phyloP scores from a whole-genome alignment of 306 rosid genomes.

The Quercus ilex region DNA sequence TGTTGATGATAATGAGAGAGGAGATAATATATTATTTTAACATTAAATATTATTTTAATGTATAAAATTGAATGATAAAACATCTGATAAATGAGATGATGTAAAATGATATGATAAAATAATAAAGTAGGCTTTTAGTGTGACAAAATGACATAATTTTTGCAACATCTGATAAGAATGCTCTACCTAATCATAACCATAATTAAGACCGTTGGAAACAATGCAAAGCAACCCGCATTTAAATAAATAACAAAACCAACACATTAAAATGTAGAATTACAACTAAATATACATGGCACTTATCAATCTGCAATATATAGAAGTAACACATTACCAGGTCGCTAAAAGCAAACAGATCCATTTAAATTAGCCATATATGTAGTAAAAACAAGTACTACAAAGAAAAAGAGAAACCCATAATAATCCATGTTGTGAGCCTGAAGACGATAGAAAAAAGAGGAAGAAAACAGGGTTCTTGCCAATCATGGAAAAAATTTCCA shows the following conservation, averaged over 20 bases:
- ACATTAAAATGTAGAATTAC: not conserved
- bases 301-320: conserved; percentile 2
- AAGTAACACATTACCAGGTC: conserved; percentile 25
- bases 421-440: conserved; percentile 33
- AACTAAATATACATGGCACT: not conserved
- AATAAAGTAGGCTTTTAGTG: no score
- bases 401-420: not conserved
- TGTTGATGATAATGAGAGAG: no score
- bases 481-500: conserved; percentile 26
- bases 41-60: no score
- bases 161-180: no score
- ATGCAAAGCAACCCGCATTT: not conserved
- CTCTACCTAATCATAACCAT: not conserved
- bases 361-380: conserved; percentile 13
- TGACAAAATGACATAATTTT: no score
- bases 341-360: conserved; percentile 23
- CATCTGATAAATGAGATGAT: no score
- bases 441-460: conserved; percentile 13
- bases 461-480: conserved; percentile 35
- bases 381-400: conserved; percentile 14
- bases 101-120: no score
- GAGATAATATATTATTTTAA: no score
- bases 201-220: not conserved
- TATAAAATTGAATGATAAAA: no score
- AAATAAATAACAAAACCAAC: not conserved